These are phyloP conservation scores for Phytophthora cryptogea DNA, from an alignment of 352 stramenopile species.

Conservation along the genomic window DNA sequence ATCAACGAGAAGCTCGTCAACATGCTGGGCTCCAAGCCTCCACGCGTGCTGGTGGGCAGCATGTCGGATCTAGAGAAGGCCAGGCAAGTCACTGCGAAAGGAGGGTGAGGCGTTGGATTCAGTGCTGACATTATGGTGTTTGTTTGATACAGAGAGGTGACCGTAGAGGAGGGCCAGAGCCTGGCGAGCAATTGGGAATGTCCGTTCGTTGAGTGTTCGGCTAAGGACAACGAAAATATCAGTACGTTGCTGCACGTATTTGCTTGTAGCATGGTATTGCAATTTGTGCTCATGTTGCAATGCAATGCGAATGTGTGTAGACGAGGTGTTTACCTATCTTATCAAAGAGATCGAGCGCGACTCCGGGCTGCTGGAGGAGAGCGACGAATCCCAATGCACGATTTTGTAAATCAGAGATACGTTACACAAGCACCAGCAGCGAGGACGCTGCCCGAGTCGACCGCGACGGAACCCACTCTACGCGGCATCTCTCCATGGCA, in stretches of 20 bases:
- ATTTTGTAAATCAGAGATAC: constrained; percentile 68
- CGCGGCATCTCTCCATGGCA: constrained; percentile 2
- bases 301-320: constrained; percentile 43
- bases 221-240: constrained; percentile 91
- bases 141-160: constrained; percentile 66
- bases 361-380: constrained; percentile 86
- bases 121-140: constrained; percentile 8
- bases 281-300: constrained; percentile 13
- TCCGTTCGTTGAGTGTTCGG: constrained; percentile 96
- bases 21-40: constrained; percentile 92
- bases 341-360: constrained; percentile 91
- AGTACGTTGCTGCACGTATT: constrained; percentile 51
- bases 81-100: constrained; percentile 49
- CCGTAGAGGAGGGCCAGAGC: constrained; percentile 82
- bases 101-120: neutral
- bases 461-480: constrained; percentile 11
- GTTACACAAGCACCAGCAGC: constrained; percentile 13
- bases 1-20: constrained; percentile 96
- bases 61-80: constrained; percentile 95
- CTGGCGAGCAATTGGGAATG: constrained; percentile 92
- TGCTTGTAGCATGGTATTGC: neutral
- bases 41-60: constrained; percentile 94
- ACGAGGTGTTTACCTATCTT: constrained; percentile 91
- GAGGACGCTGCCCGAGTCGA: neutral
- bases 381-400: constrained; percentile 67